phyloP scores from a whole-genome alignment of 2,329 filamentous ascomycete species.

The Sporothrix sp. region DNA sequence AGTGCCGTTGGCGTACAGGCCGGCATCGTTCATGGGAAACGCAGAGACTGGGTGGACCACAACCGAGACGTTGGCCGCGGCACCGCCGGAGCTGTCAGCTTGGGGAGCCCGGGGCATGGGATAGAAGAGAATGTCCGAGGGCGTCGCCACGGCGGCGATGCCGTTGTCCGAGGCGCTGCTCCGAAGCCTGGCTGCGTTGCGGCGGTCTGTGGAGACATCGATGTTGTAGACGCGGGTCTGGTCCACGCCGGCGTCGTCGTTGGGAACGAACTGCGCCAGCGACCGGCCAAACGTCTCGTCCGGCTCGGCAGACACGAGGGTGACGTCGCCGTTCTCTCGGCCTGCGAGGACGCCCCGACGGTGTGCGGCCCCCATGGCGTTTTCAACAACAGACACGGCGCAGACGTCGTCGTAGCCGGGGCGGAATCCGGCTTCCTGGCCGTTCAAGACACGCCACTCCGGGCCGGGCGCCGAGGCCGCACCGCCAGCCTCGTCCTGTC shows the following conservation, averaged over 20 bases:
- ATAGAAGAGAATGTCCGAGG: constrained; percentile 26
- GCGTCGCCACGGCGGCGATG: constrained; percentile 27
- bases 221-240: constrained; percentile 25
- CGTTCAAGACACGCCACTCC: constrained; percentile 31
- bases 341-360: constrained; percentile 34
- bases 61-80: neutral
- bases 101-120: constrained; percentile 18
- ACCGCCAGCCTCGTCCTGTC: neutral
- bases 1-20: constrained; percentile 12
- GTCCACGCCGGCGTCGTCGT: constrained; percentile 51
- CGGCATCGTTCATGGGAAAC: constrained; percentile 18
- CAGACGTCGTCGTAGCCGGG: constrained; percentile 42
- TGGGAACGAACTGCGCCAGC: constrained; percentile 34
- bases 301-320: constrained; percentile 32
- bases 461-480: neutral
- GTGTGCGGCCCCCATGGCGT: constrained; percentile 17
- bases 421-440: constrained; percentile 30
- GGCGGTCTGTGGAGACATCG: constrained; percentile 20
- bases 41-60: constrained; percentile 16
- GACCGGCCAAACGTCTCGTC: constrained; percentile 17
- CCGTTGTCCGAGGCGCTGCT: constrained; percentile 6
- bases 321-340: constrained; percentile 40
- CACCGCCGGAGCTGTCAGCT: neutral
- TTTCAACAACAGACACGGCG: constrained; percentile 35
- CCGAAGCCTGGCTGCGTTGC: neutral